Evolutionary conservation across 1,284 basidiomycete species (phyloP).

Genomic region (Apiotrichum porosum): DNA sequence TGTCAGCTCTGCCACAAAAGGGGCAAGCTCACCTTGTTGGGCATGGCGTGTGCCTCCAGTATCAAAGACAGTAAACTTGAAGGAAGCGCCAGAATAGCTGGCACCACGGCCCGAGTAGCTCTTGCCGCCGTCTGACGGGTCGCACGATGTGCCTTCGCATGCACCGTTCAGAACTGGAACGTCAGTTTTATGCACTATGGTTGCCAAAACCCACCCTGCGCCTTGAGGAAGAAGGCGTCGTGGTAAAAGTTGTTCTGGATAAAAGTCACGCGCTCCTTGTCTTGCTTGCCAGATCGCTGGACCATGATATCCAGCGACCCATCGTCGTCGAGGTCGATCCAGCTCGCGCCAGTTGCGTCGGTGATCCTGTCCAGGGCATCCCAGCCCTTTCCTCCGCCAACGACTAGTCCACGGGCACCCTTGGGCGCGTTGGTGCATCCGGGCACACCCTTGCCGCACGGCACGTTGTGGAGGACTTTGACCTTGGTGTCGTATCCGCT

Average conservation of each 20-base stretch:
- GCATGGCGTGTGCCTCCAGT: slow-evolving; percentile 85
- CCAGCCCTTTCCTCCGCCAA: slow-evolving; percentile 60
- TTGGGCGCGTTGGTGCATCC: slow-evolving; percentile 28
- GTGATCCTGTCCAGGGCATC: slow-evolving; percentile 62
- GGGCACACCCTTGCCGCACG: slow-evolving; percentile 54
- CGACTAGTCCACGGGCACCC: slow-evolving; percentile 57
- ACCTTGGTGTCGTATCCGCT: slow-evolving; percentile 46
- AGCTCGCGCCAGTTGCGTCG: slow-evolving; percentile 75
- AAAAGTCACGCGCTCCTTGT: slow-evolving; percentile 59
- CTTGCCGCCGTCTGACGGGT: slow-evolving; percentile 57
- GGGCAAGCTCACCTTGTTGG: slow-evolving; percentile 65
- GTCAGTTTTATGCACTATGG: not conserved
- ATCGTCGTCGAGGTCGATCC: slow-evolving; percentile 94
- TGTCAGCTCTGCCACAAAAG: not conserved
- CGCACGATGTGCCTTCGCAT: slow-evolving; percentile 72
- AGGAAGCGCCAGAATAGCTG: slow-evolving; percentile 88
- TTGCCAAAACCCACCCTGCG: slow-evolving; percentile 67
- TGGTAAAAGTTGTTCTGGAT: slow-evolving; percentile 98
- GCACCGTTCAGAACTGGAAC: slow-evolving; percentile 86
- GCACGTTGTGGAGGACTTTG: slow-evolving; percentile 65
- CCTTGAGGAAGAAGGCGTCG: slow-evolving; percentile 98
- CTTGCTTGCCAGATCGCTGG: slow-evolving; percentile 68
- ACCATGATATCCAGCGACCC: slow-evolving; percentile 90
- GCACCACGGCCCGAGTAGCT: slow-evolving; percentile 83
- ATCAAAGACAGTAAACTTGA: slow-evolving; percentile 95